A percentile compares a stretch with the other conserved stretches of the same genome.
Evolutionary conservation across 2,329 filamentous ascomycete species (phyloP).

Genomic region (Ophiostoma sp.): DNA sequence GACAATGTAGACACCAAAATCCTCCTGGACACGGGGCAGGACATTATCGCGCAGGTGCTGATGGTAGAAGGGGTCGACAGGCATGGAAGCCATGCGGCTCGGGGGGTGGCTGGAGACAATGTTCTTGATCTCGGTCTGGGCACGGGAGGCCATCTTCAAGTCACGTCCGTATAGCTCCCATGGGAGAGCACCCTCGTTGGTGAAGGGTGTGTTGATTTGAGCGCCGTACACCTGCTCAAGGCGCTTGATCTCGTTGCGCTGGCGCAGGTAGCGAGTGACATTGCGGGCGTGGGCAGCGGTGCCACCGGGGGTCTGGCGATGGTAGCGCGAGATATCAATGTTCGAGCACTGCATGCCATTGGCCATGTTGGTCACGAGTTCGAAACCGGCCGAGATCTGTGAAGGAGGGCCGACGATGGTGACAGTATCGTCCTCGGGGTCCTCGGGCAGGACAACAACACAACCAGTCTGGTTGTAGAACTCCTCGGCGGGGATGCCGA

Average conservation of each 20-base stretch:
- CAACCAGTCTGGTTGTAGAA: conserved; percentile 91
- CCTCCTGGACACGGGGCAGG: conserved; percentile 57
- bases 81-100: conserved; percentile 59
- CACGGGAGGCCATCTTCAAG: conserved; percentile 73
- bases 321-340: conserved; percentile 75
- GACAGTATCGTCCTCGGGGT: conserved; percentile 74
- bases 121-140: conserved; percentile 67
- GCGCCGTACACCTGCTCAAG: conserved; percentile 75
- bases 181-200: conserved; percentile 62
- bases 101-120: conserved; percentile 71
- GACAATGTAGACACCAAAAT: conserved; percentile 68
- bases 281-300: conserved; percentile 75
- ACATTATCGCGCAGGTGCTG: conserved; percentile 63
- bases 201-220: conserved; percentile 77
- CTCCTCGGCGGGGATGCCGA: conserved; percentile 71
- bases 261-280: conserved; percentile 79
- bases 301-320: conserved; percentile 66
- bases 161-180: conserved; percentile 89
- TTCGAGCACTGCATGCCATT: conserved; percentile 79
- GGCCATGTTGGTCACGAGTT: conserved; percentile 83
- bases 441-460: conserved; percentile 71
- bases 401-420: conserved; percentile 77
- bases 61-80: conserved; percentile 75
- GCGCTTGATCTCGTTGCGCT: conserved; percentile 74
- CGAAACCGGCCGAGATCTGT: conserved; percentile 66